Evolutionary conservation across 768 basidiomycete species (phyloP), one percentile per base, ranked within the genome.

Genomic region (Phanerodontia chrysosporium): DNA sequence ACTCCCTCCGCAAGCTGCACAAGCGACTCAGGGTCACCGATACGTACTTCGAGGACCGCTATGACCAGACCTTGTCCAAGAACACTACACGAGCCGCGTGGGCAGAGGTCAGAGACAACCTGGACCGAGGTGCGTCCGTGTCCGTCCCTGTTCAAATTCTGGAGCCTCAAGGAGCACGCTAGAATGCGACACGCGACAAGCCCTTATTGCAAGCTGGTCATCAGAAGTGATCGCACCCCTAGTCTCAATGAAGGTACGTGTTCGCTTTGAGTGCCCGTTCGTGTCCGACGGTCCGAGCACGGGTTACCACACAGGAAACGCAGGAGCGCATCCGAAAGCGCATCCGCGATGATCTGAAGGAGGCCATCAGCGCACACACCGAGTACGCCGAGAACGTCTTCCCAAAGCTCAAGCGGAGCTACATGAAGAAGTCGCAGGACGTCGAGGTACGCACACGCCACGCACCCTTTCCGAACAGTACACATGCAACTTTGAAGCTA

Each of bases 271-370:
- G 18, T 3, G 18, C 18, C 18, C 16, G 4, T 42, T 10, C n/a
- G n/a, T n/a, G 39, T 32, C 1, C 8, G 22, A 28, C 3, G 21
- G 29, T 35, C 30, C 18, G 36, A 30, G 14, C 18, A 32, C 13
- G 14, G 8, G n/a, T 14, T 18, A 25, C 24, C 28, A 2, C 22
- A 6, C 18, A 94, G 92, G 93, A 95, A 65, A 89, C 87, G 12
- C 94, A 96, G 75, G 91, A 92, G 55, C 83, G 95, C 36, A 95
- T 92, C n/a, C 81, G 91, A 49, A 91, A 92, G 69, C 85, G 92
- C 27, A 89, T 97, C 70, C 92, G 90, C 70, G 94, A 96, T 67
- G 94, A 95, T 69, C 72, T 95, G 57, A 94, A 92, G 71, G 84
- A 85, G 9, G 91, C 93, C 0, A 76, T 77, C n/a, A 64, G 72